phyloP scores from a whole-genome alignment of 768 basidiomycete species.

The Phanerochaete sordida region DNA sequence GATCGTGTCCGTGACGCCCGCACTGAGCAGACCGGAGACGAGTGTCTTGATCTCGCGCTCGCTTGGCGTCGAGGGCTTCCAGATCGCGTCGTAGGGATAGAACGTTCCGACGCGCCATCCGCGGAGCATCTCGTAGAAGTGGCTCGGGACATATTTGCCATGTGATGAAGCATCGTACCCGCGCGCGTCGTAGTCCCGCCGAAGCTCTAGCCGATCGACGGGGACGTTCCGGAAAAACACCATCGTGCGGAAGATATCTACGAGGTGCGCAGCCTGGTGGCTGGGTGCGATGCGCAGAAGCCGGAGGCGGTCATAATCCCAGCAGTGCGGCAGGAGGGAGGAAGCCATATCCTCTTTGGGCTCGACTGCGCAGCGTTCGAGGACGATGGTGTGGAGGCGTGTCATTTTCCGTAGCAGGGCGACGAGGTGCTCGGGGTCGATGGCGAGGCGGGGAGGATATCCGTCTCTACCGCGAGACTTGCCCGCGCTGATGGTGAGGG shows the following conservation, averaged over 20 bases:
- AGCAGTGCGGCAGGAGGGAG: neutral
- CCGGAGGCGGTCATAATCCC: neutral
- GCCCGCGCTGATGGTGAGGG: neutral
- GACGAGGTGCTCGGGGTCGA: neutral
- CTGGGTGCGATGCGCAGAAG: neutral
- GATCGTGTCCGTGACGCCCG: neutral
- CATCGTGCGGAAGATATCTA: neutral
- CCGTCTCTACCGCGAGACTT: neutral
- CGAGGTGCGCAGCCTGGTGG: neutral
- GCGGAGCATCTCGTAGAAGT: neutral
- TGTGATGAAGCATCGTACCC: no score
- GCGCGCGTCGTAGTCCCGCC: neutral
- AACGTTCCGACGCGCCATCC: neutral
- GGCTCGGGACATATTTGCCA: neutral
- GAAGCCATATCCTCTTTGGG: neutral
- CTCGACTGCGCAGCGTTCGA: neutral
- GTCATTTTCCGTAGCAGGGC: neutral
- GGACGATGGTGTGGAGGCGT: neutral
- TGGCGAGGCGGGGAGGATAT: neutral
- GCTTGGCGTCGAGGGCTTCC: neutral
- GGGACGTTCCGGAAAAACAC: neutral
- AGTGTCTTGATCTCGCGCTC: neutral
- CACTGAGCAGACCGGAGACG: neutral
- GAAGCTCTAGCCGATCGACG: neutral
- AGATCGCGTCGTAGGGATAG: neutral